Conservation (phyloP, 106 monocot species). For the Acanthochlamys bracteata region DNA sequence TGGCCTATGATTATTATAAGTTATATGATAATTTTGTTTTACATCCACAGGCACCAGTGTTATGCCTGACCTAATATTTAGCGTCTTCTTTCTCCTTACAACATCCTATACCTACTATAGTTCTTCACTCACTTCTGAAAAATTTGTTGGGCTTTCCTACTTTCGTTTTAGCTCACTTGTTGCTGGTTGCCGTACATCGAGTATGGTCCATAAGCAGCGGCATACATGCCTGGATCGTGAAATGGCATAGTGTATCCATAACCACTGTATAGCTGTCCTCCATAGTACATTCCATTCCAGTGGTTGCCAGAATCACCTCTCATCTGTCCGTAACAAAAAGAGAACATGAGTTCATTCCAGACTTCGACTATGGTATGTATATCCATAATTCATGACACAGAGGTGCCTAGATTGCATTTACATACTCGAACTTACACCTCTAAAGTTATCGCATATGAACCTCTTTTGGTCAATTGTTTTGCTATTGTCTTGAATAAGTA, state of each 20-base stretch:
- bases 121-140: background rate
- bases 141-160: background rate
- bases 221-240: conserved; percentile 63
- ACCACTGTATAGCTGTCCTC: conserved; percentile 48
- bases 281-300: conserved; percentile 66
- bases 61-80: background rate
- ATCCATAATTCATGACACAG: no score
- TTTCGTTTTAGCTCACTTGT: conserved; percentile 60
- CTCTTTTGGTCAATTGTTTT: no score
- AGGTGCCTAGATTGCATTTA: no score
- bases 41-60: background rate
- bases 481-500: no score
- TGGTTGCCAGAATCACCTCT: conserved; percentile 33
- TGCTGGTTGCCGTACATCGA: conserved; percentile 65
- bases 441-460: no score
- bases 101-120: background rate
- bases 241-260: conserved; percentile 48
- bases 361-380: background rate
- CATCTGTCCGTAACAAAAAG: conserved; percentile 13
- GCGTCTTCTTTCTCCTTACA: background rate
- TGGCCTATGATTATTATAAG: background rate
- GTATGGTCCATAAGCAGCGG: conserved; percentile 63
- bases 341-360: background rate
- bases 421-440: no score
- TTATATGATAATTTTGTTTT: background rate